Evolutionary conservation across 176 grass and related monocot species (phyloP).

Genomic region (bread wheat (Triticum aestivum)): IWGSC_CS_RefSeq_v2.1 NC_057794.1:106417529-106418028

Average conservation of each 20-base stretch:
- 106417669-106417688: background rate
- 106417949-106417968: slow-evolving; percentile 85
- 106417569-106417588: slow-evolving; percentile 65
- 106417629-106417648: slow-evolving; percentile 86
- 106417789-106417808: slow-evolving; percentile 94
- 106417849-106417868: background rate
- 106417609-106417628: slow-evolving; percentile 89
- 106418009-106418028: background rate
- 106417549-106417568: slow-evolving; percentile 70
- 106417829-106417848: background rate
- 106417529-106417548: slow-evolving; percentile 84
- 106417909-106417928: slow-evolving; percentile 83
- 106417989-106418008: slow-evolving; percentile 3
- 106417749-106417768: slow-evolving; percentile 87
- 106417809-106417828: background rate
- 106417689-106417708: background rate
- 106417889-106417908: slow-evolving; percentile 65
- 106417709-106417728: slow-evolving; percentile 66
- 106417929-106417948: slow-evolving; percentile 64
- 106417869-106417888: background rate
- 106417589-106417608: slow-evolving; percentile 60
- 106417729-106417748: slow-evolving; percentile 92
- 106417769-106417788: slow-evolving; percentile 88
- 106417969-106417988: slow-evolving; percentile 46
- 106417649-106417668: slow-evolving; percentile 55